phyloP scores from a whole-genome alignment of 1,284 basidiomycete genomes.

The Heterobasidion parviporum region DNA sequence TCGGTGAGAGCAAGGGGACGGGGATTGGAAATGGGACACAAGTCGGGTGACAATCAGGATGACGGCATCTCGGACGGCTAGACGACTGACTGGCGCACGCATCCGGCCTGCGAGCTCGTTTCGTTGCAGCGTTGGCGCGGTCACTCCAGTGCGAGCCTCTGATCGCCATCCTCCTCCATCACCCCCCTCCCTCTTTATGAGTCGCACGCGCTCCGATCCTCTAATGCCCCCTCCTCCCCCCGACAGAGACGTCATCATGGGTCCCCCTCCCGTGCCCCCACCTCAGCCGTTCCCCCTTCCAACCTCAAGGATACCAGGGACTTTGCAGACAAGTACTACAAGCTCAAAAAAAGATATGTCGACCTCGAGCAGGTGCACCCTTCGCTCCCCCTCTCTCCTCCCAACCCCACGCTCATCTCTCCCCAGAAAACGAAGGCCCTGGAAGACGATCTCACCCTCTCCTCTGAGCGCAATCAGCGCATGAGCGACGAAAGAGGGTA shows the following conservation, averaged over 20 bases:
- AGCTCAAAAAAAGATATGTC: slow-evolving; percentile 51
- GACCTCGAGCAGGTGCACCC: slow-evolving; percentile 58
- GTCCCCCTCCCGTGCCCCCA: slow-evolving; percentile 32
- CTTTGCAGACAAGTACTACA: slow-evolving; percentile 50
- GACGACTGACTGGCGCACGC: neutral
- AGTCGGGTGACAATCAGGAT: too few species aligned
- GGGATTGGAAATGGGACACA: too few species aligned
- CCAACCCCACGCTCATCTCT: slow-evolving; percentile 9
- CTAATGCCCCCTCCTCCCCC: slow-evolving; percentile 20
- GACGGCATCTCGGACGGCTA: too few species aligned
- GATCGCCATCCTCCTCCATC: slow-evolving; percentile 9
- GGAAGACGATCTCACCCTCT: slow-evolving; percentile 40
- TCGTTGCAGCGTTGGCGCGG: neutral
- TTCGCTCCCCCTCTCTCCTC: slow-evolving; percentile 10
- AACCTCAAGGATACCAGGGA: slow-evolving; percentile 33
- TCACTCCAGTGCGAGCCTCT: neutral
- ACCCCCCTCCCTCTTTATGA: slow-evolving; percentile 17
- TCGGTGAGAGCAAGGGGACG: too few species aligned
- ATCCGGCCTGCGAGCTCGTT: too few species aligned
- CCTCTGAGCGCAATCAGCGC: slow-evolving; percentile 50
- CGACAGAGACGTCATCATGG: slow-evolving; percentile 40
- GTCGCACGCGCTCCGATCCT: slow-evolving; percentile 15
- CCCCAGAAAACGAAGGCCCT: slow-evolving; percentile 49
- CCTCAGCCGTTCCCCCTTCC: slow-evolving; percentile 19
- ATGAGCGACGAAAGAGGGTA: slow-evolving; percentile 53